Conservation (phyloP, 2,329 filamentous ascomycete species). For the Penicillium sp. region DNA sequence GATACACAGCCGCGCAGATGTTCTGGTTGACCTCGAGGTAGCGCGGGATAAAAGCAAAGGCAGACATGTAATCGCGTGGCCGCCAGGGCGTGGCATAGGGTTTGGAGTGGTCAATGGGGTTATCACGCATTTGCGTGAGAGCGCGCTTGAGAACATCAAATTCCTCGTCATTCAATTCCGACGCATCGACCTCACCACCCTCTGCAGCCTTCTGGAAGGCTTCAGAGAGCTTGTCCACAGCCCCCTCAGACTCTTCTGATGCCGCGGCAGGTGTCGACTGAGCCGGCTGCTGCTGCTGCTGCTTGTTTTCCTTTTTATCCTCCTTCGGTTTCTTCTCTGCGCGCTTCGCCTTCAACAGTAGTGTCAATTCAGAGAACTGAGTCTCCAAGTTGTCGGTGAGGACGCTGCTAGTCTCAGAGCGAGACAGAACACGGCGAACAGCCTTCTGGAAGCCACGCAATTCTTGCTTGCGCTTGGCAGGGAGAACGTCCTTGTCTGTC, state of each 20-base stretch:
- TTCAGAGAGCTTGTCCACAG: slow-evolving; percentile 29
- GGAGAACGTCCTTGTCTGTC: slow-evolving; percentile 48
- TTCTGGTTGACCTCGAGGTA: slow-evolving; percentile 98
- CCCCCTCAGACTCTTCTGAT: slow-evolving; percentile 15
- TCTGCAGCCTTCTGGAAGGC: slow-evolving; percentile 30
- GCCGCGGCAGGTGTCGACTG: slow-evolving; percentile 11
- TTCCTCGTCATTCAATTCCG: slow-evolving; percentile 46
- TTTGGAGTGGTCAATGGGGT: slow-evolving; percentile 69
- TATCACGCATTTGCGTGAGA: slow-evolving; percentile 61
- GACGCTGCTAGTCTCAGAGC: slow-evolving; percentile 44
- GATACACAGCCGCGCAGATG: slow-evolving; percentile 89
- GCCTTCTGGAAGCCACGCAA: slow-evolving; percentile 66
- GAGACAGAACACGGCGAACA: slow-evolving; percentile 58
- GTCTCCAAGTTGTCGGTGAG: slow-evolving; percentile 48
- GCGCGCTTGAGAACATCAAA: slow-evolving; percentile 49
- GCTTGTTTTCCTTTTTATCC: slow-evolving; percentile 19
- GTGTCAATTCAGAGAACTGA: slow-evolving; percentile 50
- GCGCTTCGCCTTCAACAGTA: slow-evolving; percentile 42
- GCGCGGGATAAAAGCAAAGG: slow-evolving; percentile 89
- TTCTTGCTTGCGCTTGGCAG: slow-evolving; percentile 67
- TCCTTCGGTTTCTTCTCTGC: slow-evolving; percentile 21
- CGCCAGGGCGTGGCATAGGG: slow-evolving; percentile 89
- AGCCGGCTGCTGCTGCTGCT: slow-evolving; percentile 18
- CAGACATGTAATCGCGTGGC: slow-evolving; percentile 77
- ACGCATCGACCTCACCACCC: slow-evolving; percentile 36